Evolutionary conservation across 441 rosid species (phyloP).

Genomic region (Caryocar brasiliense): DNA sequence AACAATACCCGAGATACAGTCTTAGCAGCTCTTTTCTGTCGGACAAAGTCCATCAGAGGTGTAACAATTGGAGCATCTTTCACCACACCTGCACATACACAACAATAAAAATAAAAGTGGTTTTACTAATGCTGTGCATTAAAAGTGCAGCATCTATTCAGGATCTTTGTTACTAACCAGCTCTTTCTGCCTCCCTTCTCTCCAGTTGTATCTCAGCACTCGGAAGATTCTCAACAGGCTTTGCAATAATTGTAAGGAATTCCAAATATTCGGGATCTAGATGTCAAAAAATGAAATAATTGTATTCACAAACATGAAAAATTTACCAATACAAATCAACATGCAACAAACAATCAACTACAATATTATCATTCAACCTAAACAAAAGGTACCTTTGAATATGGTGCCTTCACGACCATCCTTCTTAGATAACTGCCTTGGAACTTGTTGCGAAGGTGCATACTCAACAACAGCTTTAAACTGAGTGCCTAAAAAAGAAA

Average conservation of each 20-base stretch:
- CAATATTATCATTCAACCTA: no score
- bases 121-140: neutral
- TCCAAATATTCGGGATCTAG: constrained; percentile 73
- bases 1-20: constrained; percentile 45
- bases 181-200: constrained; percentile 72
- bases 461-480: constrained; percentile 58
- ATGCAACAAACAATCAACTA: neutral
- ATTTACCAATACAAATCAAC: constrained; percentile 3
- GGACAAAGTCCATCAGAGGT: constrained; percentile 71
- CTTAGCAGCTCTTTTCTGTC: constrained; percentile 73
- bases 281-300: constrained; percentile 17
- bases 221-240: constrained; percentile 77
- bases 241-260: constrained; percentile 55
- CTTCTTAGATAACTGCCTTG: constrained; percentile 48
- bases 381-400: constrained; percentile 55
- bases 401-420: constrained; percentile 73
- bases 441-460: constrained; percentile 65
- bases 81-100: constrained; percentile 30
- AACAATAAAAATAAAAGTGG: neutral
- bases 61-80: constrained; percentile 51
- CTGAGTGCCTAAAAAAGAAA: constrained; percentile 44
- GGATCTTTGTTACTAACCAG: constrained; percentile 33
- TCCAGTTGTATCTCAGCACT: constrained; percentile 79
- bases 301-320: constrained; percentile 15
- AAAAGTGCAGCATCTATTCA: neutral